Evolutionary conservation across 176 grass and related monocot genomes (phyloP).

Genomic region (Coix lacrymajobi): DNA sequence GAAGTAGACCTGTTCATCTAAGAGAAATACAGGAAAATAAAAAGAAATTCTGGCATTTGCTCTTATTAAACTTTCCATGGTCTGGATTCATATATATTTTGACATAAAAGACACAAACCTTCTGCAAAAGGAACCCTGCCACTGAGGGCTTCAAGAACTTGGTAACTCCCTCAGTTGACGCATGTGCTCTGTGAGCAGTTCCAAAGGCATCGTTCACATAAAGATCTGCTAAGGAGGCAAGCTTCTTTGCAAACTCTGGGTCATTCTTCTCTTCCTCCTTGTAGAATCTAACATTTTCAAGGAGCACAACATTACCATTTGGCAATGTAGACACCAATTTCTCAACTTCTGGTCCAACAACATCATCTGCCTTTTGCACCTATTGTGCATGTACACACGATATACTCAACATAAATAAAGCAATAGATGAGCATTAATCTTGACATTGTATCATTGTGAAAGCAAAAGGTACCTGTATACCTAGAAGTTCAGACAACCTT

Average conservation of each 20-base stretch:
- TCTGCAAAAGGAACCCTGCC: slow-evolving; percentile 52
- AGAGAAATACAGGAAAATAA: neutral
- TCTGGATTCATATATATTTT: neutral
- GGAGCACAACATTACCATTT: slow-evolving; percentile 42
- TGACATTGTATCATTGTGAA: neutral
- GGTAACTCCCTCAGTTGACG: slow-evolving; percentile 47
- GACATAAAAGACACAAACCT: slow-evolving; percentile 16
- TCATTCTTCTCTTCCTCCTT: slow-evolving; percentile 57
- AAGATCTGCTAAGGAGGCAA: slow-evolving; percentile 40
- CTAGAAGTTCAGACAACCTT: slow-evolving; percentile 51
- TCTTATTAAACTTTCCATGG: neutral
- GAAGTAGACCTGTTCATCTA: neutral
- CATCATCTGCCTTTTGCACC: slow-evolving; percentile 47
- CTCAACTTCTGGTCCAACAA: slow-evolving; percentile 46
- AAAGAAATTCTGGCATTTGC: neutral
- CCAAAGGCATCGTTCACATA: slow-evolving; percentile 58
- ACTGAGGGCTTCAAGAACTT: slow-evolving; percentile 51
- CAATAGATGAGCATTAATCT: neutral
- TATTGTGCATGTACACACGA: neutral
- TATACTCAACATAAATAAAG: neutral
- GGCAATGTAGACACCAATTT: slow-evolving; percentile 38
- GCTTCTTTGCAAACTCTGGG: slow-evolving; percentile 52
- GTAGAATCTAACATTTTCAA: slow-evolving; percentile 62
- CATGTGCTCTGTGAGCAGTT: slow-evolving; percentile 55
- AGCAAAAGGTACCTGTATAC: slow-evolving; percentile 27